Base-by-base conservation (phyloP, 225 moss, liverwort and hornwort species). In the Bryoerythrophyllum caledonicum region DNA sequence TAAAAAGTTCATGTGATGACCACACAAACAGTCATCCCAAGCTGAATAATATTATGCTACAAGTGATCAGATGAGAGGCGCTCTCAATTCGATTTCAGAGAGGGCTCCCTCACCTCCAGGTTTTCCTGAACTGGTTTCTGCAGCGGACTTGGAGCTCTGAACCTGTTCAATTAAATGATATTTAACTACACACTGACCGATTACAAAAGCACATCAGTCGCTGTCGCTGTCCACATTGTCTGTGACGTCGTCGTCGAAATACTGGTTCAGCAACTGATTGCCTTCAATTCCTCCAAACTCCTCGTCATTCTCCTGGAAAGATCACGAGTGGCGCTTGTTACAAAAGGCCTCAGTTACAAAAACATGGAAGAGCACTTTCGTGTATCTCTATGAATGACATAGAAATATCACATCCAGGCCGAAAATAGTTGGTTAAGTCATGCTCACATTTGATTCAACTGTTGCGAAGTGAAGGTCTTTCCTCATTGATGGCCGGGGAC, bases 371-470 rank as follows among this genome's bases (percentile, higher is more conserved):
- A 28, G 35, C 16, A 17, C 34, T n/a, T 12, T 24, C 51, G 17
- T 23, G 35, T 63, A 52, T 6, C 38, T 38, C 38, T 38, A 38
- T 38, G 38, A 7, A 38, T 38, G 38, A 6, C 6, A 8, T 7
- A 7, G 8, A 49, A 40, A 35, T 19, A 61, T 44, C 26, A 38
- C 30, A 25, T 38, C 58, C 57, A 12, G 41, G 23, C 7, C n/a
- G n/a, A 56, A 63, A 20, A 26, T 68, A 59, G 20, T 61, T 30
- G 59, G 64, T 67, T 44, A 55, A 40, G 63, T 65, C 20, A 30
- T 81, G 67, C 73, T 81, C 61, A 86, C 84, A 56, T 76, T 81
- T 26, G 84, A 87, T 74, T 84, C 76, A 58, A 84, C 84, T 41
- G 81, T 87, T 79, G 70, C 74, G 51, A 84, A 87, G 38, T 82